Percentiles rank a stretch among this genome's conserved stretches.
phyloP scores from a whole-genome alignment of 106 monocot species.

The Dendrobium nobile region DNA sequence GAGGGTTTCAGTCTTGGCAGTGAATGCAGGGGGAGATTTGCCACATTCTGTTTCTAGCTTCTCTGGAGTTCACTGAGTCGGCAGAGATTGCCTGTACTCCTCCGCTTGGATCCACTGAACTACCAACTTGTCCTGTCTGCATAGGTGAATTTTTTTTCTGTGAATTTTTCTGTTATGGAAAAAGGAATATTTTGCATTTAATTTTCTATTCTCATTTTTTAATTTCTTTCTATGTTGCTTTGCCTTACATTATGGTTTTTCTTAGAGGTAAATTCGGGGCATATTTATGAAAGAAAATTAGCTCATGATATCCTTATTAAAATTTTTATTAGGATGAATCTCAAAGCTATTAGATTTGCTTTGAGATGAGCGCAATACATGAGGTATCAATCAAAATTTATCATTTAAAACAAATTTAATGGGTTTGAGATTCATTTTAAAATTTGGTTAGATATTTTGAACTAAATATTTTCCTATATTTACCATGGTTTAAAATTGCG shows the following conservation, averaged over 20 bases:
- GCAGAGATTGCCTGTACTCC: conserved; percentile 47
- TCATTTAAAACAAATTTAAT: too few species aligned
- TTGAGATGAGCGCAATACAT: too few species aligned
- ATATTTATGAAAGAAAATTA: neutral
- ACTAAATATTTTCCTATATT: neutral
- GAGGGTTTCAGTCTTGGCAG: neutral
- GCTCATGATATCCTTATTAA: too few species aligned
- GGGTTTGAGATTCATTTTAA: too few species aligned
- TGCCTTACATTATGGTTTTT: neutral
- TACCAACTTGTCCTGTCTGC: conserved; percentile 88
- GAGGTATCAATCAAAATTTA: too few species aligned
- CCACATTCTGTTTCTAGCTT: conserved; percentile 62
- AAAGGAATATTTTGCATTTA: neutral
- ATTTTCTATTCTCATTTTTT: neutral
- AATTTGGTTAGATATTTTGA: too few species aligned
- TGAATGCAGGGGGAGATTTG: conserved; percentile 74
- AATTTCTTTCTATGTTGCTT: neutral
- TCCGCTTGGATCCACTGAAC: conserved; percentile 58
- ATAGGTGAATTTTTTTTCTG: conserved; percentile 36
- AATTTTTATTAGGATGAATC: too few species aligned
- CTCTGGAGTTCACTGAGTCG: conserved; percentile 62
- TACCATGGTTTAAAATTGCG: too few species aligned
- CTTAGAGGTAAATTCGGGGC: neutral
- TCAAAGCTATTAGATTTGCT: too few species aligned
- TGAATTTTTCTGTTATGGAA: neutral